phyloP scores from a whole-genome alignment of 345 rosid genomes.

The Eutrema yunnanense region DNA sequence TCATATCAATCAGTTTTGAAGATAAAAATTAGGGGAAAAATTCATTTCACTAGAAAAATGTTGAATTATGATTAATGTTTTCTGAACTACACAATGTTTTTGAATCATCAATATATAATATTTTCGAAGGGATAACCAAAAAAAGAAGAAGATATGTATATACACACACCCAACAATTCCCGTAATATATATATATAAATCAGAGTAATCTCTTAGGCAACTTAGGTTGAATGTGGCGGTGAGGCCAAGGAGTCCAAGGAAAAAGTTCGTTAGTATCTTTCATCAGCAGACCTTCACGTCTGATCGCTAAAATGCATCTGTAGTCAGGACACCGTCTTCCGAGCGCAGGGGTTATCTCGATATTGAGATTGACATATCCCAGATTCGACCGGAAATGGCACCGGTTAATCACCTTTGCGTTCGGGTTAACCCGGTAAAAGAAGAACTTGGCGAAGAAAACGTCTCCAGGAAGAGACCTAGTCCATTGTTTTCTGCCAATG shows the following conservation, averaged over 20 bases:
- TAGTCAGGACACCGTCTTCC: constrained; percentile 17
- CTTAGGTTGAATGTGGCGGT: constrained; percentile 20
- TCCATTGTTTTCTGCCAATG: neutral
- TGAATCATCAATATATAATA: neutral
- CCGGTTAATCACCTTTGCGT: constrained; percentile 13
- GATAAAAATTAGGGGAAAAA: neutral
- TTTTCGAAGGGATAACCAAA: neutral
- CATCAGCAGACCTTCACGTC: constrained; percentile 27
- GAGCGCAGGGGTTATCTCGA: constrained; percentile 11
- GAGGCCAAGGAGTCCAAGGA: constrained; percentile 34
- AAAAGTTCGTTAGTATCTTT: constrained; percentile 21
- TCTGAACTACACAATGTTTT: neutral
- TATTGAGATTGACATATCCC: constrained; percentile 5
- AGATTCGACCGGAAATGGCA: constrained; percentile 26
- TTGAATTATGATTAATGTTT: neutral
- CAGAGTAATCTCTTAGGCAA: neutral
- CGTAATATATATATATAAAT: neutral
- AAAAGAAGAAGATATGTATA: neutral
- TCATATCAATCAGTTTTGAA: too few relatives aligned
- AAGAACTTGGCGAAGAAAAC: constrained; percentile 17
- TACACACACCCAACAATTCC: neutral
- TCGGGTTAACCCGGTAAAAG: constrained; percentile 16
- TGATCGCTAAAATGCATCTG: constrained; percentile 18
- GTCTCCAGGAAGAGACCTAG: constrained; percentile 29
- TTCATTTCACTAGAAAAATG: neutral